A percentile compares a stretch with the other conserved stretches of the same genome.
These are phyloP conservation scores for Leptodontidium sp. DNA, from an alignment of 2,329 filamentous ascomycete species.

Conservation along the genomic window DNA sequence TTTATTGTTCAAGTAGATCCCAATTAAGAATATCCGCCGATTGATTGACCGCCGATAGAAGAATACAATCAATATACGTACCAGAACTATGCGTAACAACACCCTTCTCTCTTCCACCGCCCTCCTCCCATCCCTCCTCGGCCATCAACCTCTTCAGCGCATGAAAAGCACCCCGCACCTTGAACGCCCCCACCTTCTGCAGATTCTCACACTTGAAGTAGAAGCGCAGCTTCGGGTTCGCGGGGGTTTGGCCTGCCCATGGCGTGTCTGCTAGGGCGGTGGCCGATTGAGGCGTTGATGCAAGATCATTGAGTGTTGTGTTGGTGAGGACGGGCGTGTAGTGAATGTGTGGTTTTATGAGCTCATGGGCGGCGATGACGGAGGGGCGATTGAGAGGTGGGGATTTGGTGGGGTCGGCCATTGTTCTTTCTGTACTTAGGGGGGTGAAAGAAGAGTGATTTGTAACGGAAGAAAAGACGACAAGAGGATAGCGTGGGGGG, in stretches of 20 bases:
- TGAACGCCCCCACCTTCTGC: constrained; percentile 92
- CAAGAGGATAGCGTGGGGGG: not conserved
- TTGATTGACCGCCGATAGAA: not conserved
- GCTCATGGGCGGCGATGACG: constrained; percentile 73
- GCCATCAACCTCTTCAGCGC: constrained; percentile 75
- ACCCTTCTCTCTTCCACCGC: constrained; percentile 67
- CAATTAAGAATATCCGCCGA: not conserved
- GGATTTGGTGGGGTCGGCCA: constrained; percentile 62
- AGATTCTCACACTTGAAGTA: constrained; percentile 98
- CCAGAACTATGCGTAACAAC: constrained; percentile 92
- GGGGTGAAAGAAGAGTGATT: not conserved
- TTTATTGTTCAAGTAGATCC: not conserved
- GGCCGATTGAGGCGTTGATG: constrained; percentile 71
- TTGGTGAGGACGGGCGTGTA: constrained; percentile 85
- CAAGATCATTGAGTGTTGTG: constrained; percentile 75
- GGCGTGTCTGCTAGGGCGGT: constrained; percentile 62
- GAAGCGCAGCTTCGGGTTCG: constrained; percentile 72
- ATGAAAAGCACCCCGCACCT: constrained; percentile 89
- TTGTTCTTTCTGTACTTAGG: constrained; percentile 39
- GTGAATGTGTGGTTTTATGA: constrained; percentile 81
- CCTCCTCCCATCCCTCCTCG: constrained; percentile 67
- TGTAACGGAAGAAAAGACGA: not conserved
- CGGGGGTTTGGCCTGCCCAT: constrained; percentile 64
- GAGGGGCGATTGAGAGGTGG: constrained; percentile 76
- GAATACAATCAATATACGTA: constrained; percentile 50